These are phyloP conservation scores for Pythium scleroteichum DNA, from an alignment of 352 stramenopile species.

Conservation along the genomic window DNA sequence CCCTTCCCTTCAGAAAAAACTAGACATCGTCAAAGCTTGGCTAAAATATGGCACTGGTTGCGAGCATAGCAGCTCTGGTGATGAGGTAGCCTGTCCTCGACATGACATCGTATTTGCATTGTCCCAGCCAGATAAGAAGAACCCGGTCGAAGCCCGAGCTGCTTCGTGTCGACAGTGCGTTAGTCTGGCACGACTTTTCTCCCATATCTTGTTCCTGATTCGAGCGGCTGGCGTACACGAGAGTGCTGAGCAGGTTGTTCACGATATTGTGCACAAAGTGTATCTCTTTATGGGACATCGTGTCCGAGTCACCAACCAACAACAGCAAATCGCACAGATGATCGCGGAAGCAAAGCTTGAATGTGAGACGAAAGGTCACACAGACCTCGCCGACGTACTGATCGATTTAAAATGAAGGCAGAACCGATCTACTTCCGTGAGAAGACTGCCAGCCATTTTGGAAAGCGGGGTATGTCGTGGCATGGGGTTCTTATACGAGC, in stretches of 20 bases:
- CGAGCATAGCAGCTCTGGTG: too few relatives aligned
- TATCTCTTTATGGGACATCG: constrained; percentile 9
- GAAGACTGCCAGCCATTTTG: constrained; percentile 2
- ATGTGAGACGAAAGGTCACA: neutral
- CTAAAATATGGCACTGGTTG: constrained; percentile 20
- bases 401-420: constrained; percentile 32
- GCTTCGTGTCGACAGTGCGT: neutral
- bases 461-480: constrained; percentile 25
- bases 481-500: constrained; percentile 5
- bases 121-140: neutral
- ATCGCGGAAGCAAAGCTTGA: neutral
- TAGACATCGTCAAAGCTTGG: constrained; percentile 5
- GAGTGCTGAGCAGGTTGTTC: neutral
- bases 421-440: constrained; percentile 25
- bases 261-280: constrained; percentile 7
- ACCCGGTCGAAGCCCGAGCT: neutral
- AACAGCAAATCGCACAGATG: neutral
- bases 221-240: neutral
- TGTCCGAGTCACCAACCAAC: constrained; percentile 11
- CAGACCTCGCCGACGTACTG: constrained; percentile 13
- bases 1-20: neutral
- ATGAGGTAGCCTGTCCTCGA: too few relatives aligned
- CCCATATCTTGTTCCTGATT: neutral
- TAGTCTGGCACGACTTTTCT: neutral
- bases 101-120: constrained; percentile 1